A percentile compares a stretch with the other conserved stretches of the same genome.
These are phyloP conservation scores for Dactylella cylindrospora DNA, from an alignment of 2,329 filamentous ascomycete species.

Conservation along the genomic window DNA sequence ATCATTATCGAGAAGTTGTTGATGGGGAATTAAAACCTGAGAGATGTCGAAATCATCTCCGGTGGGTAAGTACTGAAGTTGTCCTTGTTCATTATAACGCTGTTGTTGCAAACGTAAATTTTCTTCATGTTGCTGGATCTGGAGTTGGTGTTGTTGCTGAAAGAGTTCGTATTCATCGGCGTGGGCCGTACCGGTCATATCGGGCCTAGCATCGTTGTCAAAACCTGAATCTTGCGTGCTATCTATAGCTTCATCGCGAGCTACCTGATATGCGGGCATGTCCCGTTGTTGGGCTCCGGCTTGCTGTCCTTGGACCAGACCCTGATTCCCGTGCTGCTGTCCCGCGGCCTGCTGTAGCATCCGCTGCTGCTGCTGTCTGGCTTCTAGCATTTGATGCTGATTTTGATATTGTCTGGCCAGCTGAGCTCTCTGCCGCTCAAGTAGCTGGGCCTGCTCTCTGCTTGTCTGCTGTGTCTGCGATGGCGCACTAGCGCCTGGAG, in stretches of 20 bases:
- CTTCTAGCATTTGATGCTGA: constrained; percentile 39
- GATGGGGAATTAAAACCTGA: background rate
- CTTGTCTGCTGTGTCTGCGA: constrained; percentile 27
- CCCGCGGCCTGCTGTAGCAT: constrained; percentile 33
- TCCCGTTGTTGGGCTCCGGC: constrained; percentile 34
- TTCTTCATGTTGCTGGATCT: constrained; percentile 47
- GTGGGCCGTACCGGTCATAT: constrained; percentile 42
- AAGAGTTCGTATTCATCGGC: constrained; percentile 48
- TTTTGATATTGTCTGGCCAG: constrained; percentile 38
- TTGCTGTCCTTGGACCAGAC: constrained; percentile 44
- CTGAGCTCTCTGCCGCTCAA: constrained; percentile 46
- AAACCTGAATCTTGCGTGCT: constrained; percentile 45
- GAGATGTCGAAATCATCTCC: constrained; percentile 21
- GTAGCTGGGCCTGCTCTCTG: constrained; percentile 44
- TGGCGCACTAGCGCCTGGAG: constrained; percentile 3
- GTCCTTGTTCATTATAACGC: constrained; percentile 44
- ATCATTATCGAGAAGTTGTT: constrained; percentile 19
- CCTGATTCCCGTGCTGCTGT: constrained; percentile 31
- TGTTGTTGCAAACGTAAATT: constrained; percentile 51
- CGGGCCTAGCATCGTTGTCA: constrained; percentile 45
- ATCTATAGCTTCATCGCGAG: constrained; percentile 44
- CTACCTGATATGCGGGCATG: constrained; percentile 43
- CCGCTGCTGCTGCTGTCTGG: constrained; percentile 38
- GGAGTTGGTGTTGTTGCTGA: constrained; percentile 46
- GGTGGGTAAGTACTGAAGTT: constrained; percentile 26